Percentiles rank a stretch among this genome's conserved stretches.
Conservation (phyloP, 345 rosid species). For the Raphanus sativus region DNA sequence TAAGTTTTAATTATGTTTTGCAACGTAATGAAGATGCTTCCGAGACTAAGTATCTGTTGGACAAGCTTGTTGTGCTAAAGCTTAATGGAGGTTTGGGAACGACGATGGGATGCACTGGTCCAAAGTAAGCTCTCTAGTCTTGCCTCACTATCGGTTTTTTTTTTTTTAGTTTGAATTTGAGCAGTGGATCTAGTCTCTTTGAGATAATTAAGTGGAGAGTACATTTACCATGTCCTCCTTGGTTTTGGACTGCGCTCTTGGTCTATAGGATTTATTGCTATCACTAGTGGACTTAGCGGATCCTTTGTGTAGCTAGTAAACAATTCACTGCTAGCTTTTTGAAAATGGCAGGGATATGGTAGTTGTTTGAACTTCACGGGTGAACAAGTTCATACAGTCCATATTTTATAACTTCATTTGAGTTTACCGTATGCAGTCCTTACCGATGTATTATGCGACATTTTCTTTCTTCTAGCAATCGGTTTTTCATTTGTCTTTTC, state of each 20-base stretch:
- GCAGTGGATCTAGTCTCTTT: background rate
- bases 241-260: background rate
- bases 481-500: background rate
- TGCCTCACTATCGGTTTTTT: constrained; percentile 4
- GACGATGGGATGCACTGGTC: constrained; percentile 99
- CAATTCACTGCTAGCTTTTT: background rate
- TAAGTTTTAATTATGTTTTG: too few relatives aligned
- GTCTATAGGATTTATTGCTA: background rate
- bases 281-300: background rate
- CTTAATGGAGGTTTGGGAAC: constrained; percentile 96
- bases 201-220: background rate
- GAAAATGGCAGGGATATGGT: background rate
- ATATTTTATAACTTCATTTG: background rate
- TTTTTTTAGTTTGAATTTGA: background rate
- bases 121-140: constrained; percentile 57
- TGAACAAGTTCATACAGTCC: background rate
- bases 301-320: background rate
- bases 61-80: constrained; percentile 89
- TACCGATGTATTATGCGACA: background rate
- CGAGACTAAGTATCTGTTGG: constrained; percentile 70
- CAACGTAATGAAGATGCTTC: constrained; percentile 49
- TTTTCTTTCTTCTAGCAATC: background rate
- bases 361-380: background rate
- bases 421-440: background rate
- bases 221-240: background rate